Percentiles rank a stretch among this genome's conserved stretches.
Evolutionary conservation across 2,329 filamentous ascomycete genomes (phyloP).

Genomic region (Aspergillus arachidicola): DNA sequence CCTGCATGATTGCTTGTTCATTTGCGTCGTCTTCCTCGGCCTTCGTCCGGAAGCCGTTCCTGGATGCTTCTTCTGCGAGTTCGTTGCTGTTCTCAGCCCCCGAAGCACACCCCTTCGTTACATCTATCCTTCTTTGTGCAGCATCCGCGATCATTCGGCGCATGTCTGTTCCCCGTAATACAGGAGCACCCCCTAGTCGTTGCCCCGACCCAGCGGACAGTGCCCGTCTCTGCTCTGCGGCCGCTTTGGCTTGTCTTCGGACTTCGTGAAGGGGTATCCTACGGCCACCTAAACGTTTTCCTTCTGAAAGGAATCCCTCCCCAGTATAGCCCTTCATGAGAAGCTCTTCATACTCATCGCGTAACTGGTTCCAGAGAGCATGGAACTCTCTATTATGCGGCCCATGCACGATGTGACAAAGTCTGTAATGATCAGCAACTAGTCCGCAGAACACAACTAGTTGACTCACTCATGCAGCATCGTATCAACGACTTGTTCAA

Average conservation of each 20-base stretch:
- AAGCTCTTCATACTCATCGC: slow-evolving; percentile 80
- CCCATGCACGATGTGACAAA: slow-evolving; percentile 83
- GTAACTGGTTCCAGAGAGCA: slow-evolving; percentile 83
- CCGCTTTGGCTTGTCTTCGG: slow-evolving; percentile 70
- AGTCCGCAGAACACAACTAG: slow-evolving; percentile 1
- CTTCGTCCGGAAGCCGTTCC: slow-evolving; percentile 76
- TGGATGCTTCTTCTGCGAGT: slow-evolving; percentile 67
- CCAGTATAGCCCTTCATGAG: slow-evolving; percentile 83
- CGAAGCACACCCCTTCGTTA: slow-evolving; percentile 74
- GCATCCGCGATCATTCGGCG: slow-evolving; percentile 72
- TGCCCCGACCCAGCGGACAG: slow-evolving; percentile 67
- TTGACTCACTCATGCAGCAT: slow-evolving; percentile 77
- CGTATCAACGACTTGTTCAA: slow-evolving; percentile 82
- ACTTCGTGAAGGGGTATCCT: slow-evolving; percentile 71
- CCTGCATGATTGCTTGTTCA: slow-evolving; percentile 81
- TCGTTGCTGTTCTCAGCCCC: slow-evolving; percentile 67
- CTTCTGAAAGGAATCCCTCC: slow-evolving; percentile 80
- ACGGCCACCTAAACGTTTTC: slow-evolving; percentile 70
- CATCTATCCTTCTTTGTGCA: slow-evolving; percentile 67
- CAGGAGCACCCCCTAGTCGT: slow-evolving; percentile 67
- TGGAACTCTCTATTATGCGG: slow-evolving; percentile 84
- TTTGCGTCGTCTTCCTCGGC: slow-evolving; percentile 89
- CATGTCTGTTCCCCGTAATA: slow-evolving; percentile 66
- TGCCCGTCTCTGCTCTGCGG: slow-evolving; percentile 69
- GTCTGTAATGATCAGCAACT: slow-evolving; percentile 38